phyloP scores from a whole-genome alignment of 768 basidiomycete genomes.

The Cystofilobasidium capitatum region DNA sequence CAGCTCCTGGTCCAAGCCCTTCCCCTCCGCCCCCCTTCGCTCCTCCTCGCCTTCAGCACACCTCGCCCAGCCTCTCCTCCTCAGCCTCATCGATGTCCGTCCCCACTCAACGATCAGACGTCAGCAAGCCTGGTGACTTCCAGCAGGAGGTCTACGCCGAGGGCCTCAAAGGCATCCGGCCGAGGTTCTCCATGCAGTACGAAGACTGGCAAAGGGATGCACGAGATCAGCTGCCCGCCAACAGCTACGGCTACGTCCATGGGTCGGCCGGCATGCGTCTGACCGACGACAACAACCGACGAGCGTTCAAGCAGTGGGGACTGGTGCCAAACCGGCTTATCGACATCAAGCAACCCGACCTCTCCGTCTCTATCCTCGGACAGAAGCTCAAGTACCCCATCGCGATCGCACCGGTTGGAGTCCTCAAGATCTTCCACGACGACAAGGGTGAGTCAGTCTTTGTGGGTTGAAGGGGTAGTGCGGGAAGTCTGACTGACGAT shows the following conservation, averaged over 20 bases:
- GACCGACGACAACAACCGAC: slow-evolving; percentile 3
- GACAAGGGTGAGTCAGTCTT: background rate
- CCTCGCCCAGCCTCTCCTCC: background rate
- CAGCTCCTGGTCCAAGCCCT: no score
- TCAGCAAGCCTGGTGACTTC: background rate
- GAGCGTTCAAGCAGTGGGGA: background rate
- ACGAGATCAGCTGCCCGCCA: background rate
- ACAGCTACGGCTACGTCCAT: background rate
- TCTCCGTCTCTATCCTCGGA: background rate
- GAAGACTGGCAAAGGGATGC: background rate
- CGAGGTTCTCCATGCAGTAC: background rate
- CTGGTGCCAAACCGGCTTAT: background rate
- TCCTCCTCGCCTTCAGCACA: background rate
- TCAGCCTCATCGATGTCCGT: background rate
- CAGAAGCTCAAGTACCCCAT: slow-evolving; percentile 4
- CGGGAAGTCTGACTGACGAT: no score
- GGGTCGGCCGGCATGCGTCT: slow-evolving; percentile 5
- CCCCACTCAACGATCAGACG: background rate
- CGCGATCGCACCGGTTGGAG: slow-evolving; percentile 1
- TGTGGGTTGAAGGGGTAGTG: no score
- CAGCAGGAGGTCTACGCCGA: background rate
- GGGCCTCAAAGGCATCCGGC: background rate
- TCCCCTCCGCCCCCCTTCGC: no score
- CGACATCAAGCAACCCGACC: slow-evolving; percentile 1
- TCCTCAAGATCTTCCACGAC: slow-evolving; percentile 9